These are phyloP conservation scores for Termitomyces sp. DNA, from an alignment of 768 basidiomycete species.

Conservation along the genomic window DNA sequence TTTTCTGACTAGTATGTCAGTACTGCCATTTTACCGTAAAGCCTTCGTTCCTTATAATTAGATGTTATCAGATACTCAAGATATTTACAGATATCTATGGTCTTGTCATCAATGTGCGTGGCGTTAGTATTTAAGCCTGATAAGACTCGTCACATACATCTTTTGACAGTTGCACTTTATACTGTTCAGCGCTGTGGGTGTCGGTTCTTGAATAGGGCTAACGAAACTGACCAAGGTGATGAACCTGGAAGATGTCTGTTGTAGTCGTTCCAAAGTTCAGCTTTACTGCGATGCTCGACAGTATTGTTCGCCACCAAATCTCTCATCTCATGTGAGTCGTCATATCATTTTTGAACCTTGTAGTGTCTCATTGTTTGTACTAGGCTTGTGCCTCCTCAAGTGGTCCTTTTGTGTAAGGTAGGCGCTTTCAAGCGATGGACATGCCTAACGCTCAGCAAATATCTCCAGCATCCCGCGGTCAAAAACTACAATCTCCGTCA, in stretches of 20 bases:
- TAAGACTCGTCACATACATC: not conserved
- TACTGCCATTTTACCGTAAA: slow-evolving; percentile 62
- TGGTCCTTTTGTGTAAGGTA: slow-evolving; percentile 56
- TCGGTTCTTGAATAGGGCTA: not conserved
- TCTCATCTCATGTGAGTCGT: slow-evolving; percentile 44
- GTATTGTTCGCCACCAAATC: slow-evolving; percentile 55
- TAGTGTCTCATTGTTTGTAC: not conserved
- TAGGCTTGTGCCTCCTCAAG: slow-evolving; percentile 58
- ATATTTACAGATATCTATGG: slow-evolving; percentile 56
- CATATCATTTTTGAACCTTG: not conserved
- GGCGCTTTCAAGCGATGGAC: not conserved
- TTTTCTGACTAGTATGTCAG: slow-evolving; percentile 24
- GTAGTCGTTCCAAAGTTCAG: slow-evolving; percentile 63
- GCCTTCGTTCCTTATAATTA: not conserved
- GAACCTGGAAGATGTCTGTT: slow-evolving; percentile 36
- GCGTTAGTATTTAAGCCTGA: not conserved
- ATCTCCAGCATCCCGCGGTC: slow-evolving; percentile 42
- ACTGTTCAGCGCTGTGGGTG: slow-evolving; percentile 51
- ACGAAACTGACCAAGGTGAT: not conserved
- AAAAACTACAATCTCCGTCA: slow-evolving; percentile 45
- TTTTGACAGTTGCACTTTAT: slow-evolving; percentile 47
- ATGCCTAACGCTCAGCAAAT: not conserved
- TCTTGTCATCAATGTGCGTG: slow-evolving; percentile 51
- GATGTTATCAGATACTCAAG: not conserved
- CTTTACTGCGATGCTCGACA: slow-evolving; percentile 57